Base-by-base conservation (phyloP, 345 rosid species). In the Turnera subulata region DNA sequence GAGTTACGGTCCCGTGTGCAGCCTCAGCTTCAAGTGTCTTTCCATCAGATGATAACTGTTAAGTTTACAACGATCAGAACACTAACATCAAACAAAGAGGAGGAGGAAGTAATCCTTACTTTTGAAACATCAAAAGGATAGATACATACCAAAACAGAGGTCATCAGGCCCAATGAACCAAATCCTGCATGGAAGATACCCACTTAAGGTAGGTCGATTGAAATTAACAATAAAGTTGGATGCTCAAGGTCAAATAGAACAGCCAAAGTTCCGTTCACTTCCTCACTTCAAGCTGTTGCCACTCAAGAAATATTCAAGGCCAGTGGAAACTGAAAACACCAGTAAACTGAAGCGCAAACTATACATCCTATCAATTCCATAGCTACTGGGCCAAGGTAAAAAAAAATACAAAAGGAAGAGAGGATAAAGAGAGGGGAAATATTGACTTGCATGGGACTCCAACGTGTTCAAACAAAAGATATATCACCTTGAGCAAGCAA, bases 101-200 rank as follows among this genome's bases (percentile, higher is more conserved):
- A n/a, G n/a, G n/a, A n/a, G n/a, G n/a, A 58, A 26, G 18, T 29
- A 26, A 17, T 25, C 40, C 23, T 38, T 9, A 44, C n/a, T 1
- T 46, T 26, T 14, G 23, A 29, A 7, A 22, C 18, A 21, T 32
- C 25, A 23, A 26, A 46, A 18, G 57, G 53, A 46, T 68, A 1
- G 59, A 46, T 53, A 82, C 95, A 56, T 45, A 86, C 97, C 99
- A 93, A 67, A 42, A 93, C 89, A 4, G 99, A 93, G 54, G 88
- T 80, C 99, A 93, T 93, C 64, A 93, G 93, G 58, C 97, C 99
- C 78, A 93, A 70, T 22, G 99, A 89, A 53, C 97, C 99, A 80
- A 86, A 93, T 67, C 99, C 99, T 93, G 81, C 76, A 77, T 23
- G 55, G 21, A 24, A 45, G 22, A 46, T 54, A 65, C 32, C 50